phyloP scores from a whole-genome alignment of 2,329 filamentous ascomycete genomes.

The Rachicladosporium sp. region DNA sequence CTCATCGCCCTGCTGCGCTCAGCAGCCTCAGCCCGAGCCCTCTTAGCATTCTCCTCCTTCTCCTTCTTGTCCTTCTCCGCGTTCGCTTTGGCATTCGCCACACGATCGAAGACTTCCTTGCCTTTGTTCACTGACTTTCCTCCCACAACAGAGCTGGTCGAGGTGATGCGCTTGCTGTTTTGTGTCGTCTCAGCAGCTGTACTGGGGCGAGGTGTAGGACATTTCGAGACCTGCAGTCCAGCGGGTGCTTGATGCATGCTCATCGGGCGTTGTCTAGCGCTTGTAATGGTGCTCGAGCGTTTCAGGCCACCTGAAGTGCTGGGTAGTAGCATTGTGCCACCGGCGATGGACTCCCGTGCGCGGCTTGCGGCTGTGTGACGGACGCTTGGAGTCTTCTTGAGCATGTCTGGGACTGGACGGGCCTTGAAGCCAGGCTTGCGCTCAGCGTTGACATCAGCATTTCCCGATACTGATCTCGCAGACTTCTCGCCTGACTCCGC shows the following conservation, averaged over 20 bases:
- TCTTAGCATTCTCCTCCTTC: constrained; percentile 37
- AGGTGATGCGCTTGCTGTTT: constrained; percentile 17
- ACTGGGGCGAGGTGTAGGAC: background rate
- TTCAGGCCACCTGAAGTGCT: constrained; percentile 5
- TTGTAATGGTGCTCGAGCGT: constrained; percentile 15
- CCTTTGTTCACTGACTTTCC: constrained; percentile 21
- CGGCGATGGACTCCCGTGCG: constrained; percentile 29
- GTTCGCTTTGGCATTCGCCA: constrained; percentile 28
- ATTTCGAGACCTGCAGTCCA: constrained; percentile 7
- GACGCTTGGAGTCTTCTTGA: constrained; percentile 20
- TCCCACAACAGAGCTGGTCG: background rate
- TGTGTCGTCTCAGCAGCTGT: constrained; percentile 10
- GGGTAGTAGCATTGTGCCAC: constrained; percentile 7
- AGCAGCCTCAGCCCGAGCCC: constrained; percentile 33
- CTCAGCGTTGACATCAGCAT: constrained; percentile 14
- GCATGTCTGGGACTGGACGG: constrained; percentile 27
- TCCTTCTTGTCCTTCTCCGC: constrained; percentile 29
- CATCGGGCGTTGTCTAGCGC: constrained; percentile 7
- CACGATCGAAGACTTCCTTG: constrained; percentile 35
- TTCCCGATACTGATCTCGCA: constrained; percentile 16
- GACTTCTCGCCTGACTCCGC: constrained; percentile 20
- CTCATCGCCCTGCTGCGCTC: constrained; percentile 32
- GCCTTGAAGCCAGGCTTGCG: constrained; percentile 35
- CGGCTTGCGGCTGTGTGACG: constrained; percentile 36
- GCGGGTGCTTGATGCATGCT: constrained; percentile 1